Evolutionary conservation across 2,329 filamentous ascomycete genomes (phyloP).

Genomic region (Coniochaeta sp.): DNA sequence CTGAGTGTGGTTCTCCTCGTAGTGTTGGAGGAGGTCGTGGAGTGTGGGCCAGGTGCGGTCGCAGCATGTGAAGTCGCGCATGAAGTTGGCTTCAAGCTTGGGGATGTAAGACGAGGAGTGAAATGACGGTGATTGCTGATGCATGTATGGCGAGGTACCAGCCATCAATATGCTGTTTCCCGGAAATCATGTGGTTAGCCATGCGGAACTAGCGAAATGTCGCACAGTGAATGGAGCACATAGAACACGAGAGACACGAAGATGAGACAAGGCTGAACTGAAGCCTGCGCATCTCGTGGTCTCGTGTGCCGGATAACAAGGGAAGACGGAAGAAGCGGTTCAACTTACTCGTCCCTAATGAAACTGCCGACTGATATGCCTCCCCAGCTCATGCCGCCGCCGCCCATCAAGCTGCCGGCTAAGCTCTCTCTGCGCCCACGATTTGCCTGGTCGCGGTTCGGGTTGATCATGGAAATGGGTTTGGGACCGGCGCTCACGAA

Average conservation of each 20-base stretch:
- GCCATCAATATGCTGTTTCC: constrained; percentile 79
- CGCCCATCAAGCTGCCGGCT: constrained; percentile 62
- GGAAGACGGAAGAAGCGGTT: constrained; percentile 7
- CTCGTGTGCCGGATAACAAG: background rate
- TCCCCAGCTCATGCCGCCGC: constrained; percentile 94
- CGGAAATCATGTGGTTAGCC: constrained; percentile 19
- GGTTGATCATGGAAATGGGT: constrained; percentile 60
- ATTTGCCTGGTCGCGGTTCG: constrained; percentile 51
- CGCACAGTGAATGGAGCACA: background rate
- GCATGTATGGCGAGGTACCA: constrained; percentile 83
- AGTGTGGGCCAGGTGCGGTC: constrained; percentile 82
- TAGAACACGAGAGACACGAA: background rate
- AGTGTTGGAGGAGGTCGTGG: constrained; percentile 92
- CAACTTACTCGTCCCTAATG: constrained; percentile 91
- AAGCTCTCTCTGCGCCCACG: constrained; percentile 55
- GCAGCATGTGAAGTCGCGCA: constrained; percentile 96
- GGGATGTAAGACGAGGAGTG: constrained; percentile 95
- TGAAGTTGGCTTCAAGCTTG: constrained; percentile 94
- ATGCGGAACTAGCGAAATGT: constrained; percentile 6
- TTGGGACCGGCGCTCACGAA: constrained; percentile 60
- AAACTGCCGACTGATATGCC: constrained; percentile 94
- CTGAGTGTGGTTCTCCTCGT: constrained; percentile 73
- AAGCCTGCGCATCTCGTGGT: background rate
- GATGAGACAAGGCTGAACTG: background rate
- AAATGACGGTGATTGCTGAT: constrained; percentile 84